Evolutionary conservation across 2,329 filamentous ascomycete genomes (phyloP).

Genomic region (Penicillium sp.): DNA sequence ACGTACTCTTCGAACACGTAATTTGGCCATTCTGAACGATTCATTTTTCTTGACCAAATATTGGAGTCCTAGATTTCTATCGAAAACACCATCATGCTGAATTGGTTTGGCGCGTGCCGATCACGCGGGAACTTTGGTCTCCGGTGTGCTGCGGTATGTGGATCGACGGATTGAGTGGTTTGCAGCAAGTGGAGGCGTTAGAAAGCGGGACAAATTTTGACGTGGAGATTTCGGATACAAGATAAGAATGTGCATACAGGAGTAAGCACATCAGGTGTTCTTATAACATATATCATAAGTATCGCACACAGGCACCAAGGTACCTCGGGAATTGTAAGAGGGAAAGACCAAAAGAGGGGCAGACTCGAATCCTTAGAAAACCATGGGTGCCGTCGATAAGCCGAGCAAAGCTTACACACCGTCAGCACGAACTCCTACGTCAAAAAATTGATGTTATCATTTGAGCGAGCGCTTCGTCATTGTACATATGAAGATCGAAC

Average conservation of each 20-base stretch:
- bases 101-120: constrained; percentile 21
- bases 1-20: neutral
- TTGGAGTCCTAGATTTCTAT: neutral
- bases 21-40: neutral
- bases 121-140: constrained; percentile 24
- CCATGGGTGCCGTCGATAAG: neutral
- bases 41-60: neutral
- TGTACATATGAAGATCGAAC: neutral
- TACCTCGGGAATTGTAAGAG: neutral
- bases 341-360: neutral
- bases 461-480: neutral
- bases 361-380: neutral
- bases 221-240: constrained; percentile 1
- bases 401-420: neutral
- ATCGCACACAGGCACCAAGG: too few relatives aligned
- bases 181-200: constrained; percentile 4
- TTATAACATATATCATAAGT: neutral
- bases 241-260: constrained; percentile 1
- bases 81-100: neutral
- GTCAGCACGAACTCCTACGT: neutral
- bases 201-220: constrained; percentile 5
- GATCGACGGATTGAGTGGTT: constrained; percentile 13
- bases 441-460: neutral
- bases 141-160: constrained; percentile 7
- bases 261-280: neutral